phyloP scores from a whole-genome alignment of 768 basidiomycete genomes.

The Hortiboletus flavorubellus region DNA sequence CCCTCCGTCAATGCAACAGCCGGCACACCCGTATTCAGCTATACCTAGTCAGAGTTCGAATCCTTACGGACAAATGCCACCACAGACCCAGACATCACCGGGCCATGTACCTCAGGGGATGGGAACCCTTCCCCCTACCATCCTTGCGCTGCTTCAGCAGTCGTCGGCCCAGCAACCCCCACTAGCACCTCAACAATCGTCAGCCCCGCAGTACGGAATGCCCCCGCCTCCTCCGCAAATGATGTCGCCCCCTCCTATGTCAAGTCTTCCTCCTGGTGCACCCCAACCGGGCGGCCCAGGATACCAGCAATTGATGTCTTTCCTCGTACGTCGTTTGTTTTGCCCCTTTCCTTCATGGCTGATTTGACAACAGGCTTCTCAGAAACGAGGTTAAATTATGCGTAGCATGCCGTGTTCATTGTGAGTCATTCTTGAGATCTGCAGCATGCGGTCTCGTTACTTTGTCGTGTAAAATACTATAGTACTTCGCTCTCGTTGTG shows the following conservation, averaged over 20 bases:
- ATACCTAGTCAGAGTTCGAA: constrained; percentile 19
- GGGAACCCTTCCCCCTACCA: constrained; percentile 57
- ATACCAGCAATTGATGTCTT: constrained; percentile 70
- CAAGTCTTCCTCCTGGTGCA: constrained; percentile 37
- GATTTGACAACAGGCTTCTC: constrained; percentile 18
- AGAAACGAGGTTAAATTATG: constrained; percentile 24
- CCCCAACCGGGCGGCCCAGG: constrained; percentile 41
- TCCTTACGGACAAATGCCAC: constrained; percentile 31
- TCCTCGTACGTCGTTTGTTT: constrained; percentile 46
- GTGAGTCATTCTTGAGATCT: background rate
- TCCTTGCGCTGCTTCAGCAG: constrained; percentile 66
- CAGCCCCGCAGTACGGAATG: constrained; percentile 35
- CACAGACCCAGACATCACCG: constrained; percentile 28
- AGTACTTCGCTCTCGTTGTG: constrained; percentile 27
- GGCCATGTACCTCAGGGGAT: constrained; percentile 35
- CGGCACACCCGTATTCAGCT: constrained; percentile 19
- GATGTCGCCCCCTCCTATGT: constrained; percentile 45
- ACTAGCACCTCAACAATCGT: constrained; percentile 30
- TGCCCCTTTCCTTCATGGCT: background rate
- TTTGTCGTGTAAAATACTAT: constrained; percentile 13
- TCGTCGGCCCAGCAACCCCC: constrained; percentile 36
- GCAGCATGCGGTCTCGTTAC: background rate
- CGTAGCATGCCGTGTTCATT: background rate
- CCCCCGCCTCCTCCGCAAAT: constrained; percentile 39
- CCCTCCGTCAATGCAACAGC: constrained; percentile 34